Conservation (phyloP, 805 yeast genomes). For the Cyberlindnera sargentensis region DNA sequence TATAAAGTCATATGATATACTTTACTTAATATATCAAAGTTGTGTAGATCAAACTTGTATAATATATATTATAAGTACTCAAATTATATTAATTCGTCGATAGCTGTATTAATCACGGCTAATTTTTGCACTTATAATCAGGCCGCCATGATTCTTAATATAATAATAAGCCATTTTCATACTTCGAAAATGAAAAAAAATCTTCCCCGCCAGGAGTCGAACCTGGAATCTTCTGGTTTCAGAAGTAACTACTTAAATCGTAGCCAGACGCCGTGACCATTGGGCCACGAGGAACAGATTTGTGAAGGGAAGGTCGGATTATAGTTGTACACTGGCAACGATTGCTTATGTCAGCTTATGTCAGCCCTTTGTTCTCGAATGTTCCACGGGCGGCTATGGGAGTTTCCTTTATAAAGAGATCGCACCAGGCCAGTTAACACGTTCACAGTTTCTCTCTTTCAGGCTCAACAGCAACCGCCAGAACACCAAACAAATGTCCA, state of each 20-base stretch:
- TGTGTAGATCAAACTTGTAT: no score
- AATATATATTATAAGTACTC: no score
- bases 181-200: constrained; percentile 10
- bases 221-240: constrained; percentile 30
- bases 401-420: not conserved
- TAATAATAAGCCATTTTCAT: no score
- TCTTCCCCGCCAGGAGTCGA: constrained; percentile 31
- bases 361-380: not conserved
- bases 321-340: not conserved
- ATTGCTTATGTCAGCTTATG: not conserved
- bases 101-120: no score
- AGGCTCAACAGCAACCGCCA: not conserved
- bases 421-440: not conserved
- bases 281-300: constrained; percentile 64
- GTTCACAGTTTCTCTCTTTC: not conserved
- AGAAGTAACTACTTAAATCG: constrained; percentile 41
- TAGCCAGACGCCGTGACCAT: constrained; percentile 74
- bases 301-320: not conserved
- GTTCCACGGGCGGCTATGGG: not conserved
- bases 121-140: no score
- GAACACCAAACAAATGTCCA: constrained; percentile 22
- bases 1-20: no score
- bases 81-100: no score
- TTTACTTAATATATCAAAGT: no score
- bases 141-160: no score